phyloP scores from a whole-genome alignment of 768 basidiomycete genomes.

The Leccinum barrowsii region DNA sequence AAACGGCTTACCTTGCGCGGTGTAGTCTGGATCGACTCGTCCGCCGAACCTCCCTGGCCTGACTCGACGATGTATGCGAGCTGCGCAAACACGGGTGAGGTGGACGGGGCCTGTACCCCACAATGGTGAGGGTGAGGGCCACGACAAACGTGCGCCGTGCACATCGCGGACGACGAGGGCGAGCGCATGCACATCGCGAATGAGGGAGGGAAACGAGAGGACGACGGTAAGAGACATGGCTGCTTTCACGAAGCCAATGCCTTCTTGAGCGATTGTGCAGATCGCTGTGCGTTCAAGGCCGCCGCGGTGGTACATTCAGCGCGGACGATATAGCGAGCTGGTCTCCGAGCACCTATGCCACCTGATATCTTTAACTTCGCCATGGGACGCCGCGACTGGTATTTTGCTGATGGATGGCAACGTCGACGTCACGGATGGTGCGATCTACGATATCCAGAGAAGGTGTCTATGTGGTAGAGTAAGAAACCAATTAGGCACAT shows the following conservation, averaged over 20 bases:
- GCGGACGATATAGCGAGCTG: conserved; percentile 36
- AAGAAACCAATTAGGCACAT: neutral
- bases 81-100: conserved; percentile 54
- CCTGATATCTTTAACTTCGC: conserved; percentile 43
- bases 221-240: too few relatives aligned
- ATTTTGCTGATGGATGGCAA: conserved; percentile 60
- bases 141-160: too few relatives aligned
- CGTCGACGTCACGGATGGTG: conserved; percentile 81
- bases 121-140: too few relatives aligned
- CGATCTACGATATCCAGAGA: conserved; percentile 80
- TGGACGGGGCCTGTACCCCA: too few relatives aligned
- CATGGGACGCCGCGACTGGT: conserved; percentile 49
- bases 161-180: too few relatives aligned
- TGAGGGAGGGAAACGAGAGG: too few relatives aligned
- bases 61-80: conserved; percentile 81
- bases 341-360: conserved; percentile 36
- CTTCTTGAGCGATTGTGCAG: too few relatives aligned
- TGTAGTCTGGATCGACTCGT: conserved; percentile 72
- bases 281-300: too few relatives aligned
- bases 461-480: conserved; percentile 52
- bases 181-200: too few relatives aligned
- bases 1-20: conserved; percentile 77
- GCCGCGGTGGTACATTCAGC: too few relatives aligned
- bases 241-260: too few relatives aligned
- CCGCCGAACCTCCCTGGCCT: conserved; percentile 40